Percentiles rank a stretch among this genome's conserved stretches.
Evolutionary conservation across 257 asterid species (phyloP).

Genomic region (Rhazya stricta): DNA sequence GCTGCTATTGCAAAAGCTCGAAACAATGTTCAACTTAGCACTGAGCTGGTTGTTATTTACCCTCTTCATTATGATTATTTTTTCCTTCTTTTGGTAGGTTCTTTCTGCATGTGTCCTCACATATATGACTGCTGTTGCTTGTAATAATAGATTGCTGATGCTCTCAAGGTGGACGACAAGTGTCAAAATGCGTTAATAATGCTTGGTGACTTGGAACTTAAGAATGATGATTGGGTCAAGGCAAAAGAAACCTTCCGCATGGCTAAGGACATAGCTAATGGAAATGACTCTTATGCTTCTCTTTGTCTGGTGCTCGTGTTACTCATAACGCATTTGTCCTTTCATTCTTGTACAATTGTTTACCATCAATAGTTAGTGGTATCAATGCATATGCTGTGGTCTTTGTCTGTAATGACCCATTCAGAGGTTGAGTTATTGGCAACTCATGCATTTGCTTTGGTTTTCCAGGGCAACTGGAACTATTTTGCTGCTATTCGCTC

Average conservation of each 20-base stretch:
- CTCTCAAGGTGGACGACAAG: constrained; percentile 84
- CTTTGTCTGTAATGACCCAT: no score
- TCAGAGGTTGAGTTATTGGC: no score
- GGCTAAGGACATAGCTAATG: constrained; percentile 71
- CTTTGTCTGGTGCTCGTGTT: constrained; percentile 74
- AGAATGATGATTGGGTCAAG: constrained; percentile 99
- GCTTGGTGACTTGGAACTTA: constrained; percentile 98
- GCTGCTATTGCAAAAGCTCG: constrained; percentile 94
- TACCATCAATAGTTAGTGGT: background rate
- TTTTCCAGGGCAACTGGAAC: constrained; percentile 90
- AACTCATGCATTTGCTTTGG: constrained; percentile 25
- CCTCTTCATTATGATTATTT: constrained; percentile 12
- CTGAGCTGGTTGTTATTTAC: constrained; percentile 67
- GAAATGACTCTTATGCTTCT: constrained; percentile 89
- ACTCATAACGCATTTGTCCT: background rate
- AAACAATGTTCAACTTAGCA: constrained; percentile 72
- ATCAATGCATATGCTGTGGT: background rate
- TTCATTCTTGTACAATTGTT: background rate
- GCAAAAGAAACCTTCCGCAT: constrained; percentile 92
- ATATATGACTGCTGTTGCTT: constrained; percentile 13
- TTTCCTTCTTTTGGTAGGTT: constrained; percentile 4
- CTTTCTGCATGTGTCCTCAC: constrained; percentile 7
- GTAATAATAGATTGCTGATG: constrained; percentile 70
- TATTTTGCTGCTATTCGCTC: constrained; percentile 60
- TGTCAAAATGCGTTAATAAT: constrained; percentile 84